phyloP scores from a whole-genome alignment of 352 stramenopile genomes.

The Globisporangium uncinulatum region DNA sequence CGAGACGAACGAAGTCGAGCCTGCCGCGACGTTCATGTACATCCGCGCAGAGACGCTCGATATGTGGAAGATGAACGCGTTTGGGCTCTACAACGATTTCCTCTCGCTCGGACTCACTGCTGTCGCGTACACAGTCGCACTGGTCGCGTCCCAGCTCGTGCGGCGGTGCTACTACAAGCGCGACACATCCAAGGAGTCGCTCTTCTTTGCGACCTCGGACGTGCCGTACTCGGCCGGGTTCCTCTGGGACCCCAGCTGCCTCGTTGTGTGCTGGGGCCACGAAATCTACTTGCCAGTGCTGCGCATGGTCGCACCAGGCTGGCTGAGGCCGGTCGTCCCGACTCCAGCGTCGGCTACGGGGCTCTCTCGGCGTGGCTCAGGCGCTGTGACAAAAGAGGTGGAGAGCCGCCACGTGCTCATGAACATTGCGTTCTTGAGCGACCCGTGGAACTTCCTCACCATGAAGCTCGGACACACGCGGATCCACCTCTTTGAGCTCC shows the following conservation, averaged over 20 bases:
- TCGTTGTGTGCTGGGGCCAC: conserved; percentile 50
- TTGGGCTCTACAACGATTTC: conserved; percentile 46
- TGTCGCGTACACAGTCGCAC: conserved; percentile 26
- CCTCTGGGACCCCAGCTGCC: conserved; percentile 45
- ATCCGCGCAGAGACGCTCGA: conserved; percentile 46
- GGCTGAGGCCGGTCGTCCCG: conserved; percentile 3
- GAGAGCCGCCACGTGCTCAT: conserved; percentile 41
- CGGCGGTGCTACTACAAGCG: conserved; percentile 12
- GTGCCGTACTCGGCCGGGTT: conserved; percentile 41
- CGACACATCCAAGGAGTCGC: conserved; percentile 25
- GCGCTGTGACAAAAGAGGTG: conserved; percentile 9
- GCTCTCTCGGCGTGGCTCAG: conserved; percentile 14
- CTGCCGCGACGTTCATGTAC: conserved; percentile 47
- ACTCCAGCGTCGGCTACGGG: conserved; percentile 1
- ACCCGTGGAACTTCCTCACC: conserved; percentile 46
- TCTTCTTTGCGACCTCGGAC: conserved; percentile 38
- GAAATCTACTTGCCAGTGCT: conserved; percentile 35
- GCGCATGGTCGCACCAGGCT: conserved; percentile 8
- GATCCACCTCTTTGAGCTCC: conserved; percentile 31
- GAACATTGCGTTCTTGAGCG: conserved; percentile 51
- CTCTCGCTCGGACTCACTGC: conserved; percentile 35
- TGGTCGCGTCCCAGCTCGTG: conserved; percentile 20
- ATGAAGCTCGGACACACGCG: conserved; percentile 43
- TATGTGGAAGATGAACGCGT: conserved; percentile 54
- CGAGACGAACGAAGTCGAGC: conserved; percentile 48